These are phyloP conservation scores for Globisporangium cederbergense DNA, from an alignment of 352 stramenopile genomes.

Conservation along the genomic window DNA sequence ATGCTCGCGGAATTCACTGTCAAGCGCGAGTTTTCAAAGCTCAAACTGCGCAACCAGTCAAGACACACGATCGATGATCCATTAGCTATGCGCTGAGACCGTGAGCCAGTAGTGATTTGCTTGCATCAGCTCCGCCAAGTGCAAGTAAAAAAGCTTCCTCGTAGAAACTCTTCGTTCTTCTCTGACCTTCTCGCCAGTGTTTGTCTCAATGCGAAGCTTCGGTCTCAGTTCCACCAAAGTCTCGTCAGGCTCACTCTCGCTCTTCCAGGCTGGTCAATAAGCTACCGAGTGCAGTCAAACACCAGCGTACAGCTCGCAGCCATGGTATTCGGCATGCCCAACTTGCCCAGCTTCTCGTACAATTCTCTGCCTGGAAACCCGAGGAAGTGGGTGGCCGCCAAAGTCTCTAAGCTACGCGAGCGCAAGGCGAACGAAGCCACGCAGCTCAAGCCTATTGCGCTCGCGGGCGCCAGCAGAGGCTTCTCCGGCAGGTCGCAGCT, in stretches of 20 bases:
- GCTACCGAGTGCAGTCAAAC: neutral
- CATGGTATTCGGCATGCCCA: neutral
- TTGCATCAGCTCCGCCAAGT: neutral
- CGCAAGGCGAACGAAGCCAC: conserved; percentile 18
- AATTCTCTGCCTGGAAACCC: conserved; percentile 1
- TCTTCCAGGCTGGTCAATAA: neutral
- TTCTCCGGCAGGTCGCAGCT: conserved; percentile 32
- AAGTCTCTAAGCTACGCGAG: neutral
- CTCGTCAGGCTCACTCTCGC: neutral
- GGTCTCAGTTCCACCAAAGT: neutral
- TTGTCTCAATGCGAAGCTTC: too few relatives aligned
- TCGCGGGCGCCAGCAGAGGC: conserved; percentile 30
- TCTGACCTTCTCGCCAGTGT: neutral
- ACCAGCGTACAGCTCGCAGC: too few relatives aligned
- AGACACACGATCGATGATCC: neutral
- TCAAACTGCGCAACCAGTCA: neutral
- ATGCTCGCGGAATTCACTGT: neutral
- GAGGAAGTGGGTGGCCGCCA: conserved; percentile 5
- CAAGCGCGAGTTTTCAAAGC: neutral
- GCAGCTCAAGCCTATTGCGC: conserved; percentile 29
- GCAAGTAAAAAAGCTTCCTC: neutral
- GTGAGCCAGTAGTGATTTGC: neutral
- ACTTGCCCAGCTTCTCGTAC: neutral
- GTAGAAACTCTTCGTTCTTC: neutral
- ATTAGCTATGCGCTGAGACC: conserved; percentile 6